Evolutionary conservation across 129 eudicot species (phyloP), one percentile per base, ranked within the genome.

Genomic region (Ambrosia artemisiifolia): DNA sequence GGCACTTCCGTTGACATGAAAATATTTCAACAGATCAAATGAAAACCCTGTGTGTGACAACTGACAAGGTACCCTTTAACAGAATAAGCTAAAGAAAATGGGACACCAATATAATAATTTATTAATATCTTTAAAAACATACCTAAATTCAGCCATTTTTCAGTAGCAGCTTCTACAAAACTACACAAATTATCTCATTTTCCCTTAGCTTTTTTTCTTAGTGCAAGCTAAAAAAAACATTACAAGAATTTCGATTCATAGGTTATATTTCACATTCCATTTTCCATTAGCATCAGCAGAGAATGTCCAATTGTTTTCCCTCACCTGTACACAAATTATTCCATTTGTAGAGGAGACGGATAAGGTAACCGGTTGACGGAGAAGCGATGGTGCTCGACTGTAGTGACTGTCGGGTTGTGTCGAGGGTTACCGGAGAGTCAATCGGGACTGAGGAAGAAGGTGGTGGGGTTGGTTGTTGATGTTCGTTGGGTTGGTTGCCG

Each of bases 291-390:
- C 71, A 67, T 90, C 91, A 53, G 88, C 86, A 49, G 86, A 88
- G 67, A 94, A 68, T 11, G 97, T 85, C 98, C 98, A 94, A 65
- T 94, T 94, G 65, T 90, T 94, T 80, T 94, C 98, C 67, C 84
- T 82, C 69, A 90, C 71, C 82, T 94, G 95, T 74, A 90, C 69
- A 71, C n/a, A n/a, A n/a, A n/a, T n/a, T n/a, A n/a, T n/a, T n/a
- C n/a, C n/a, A n/a, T n/a, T n/a, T n/a, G n/a, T n/a, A n/a, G n/a
- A n/a, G n/a, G n/a, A n/a, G n/a, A n/a, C n/a, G n/a, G n/a, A n/a
- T n/a, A n/a, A n/a, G n/a, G n/a, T n/a, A n/a, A n/a, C n/a, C n/a
- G n/a, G n/a, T n/a, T n/a, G n/a, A n/a, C n/a, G n/a, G n/a, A n/a
- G n/a, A n/a, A n/a, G n/a, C n/a, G n/a, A n/a, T n/a, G n/a, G n/a